Base-by-base conservation (phyloP, 108 stramenopile species). In the Cyclotella cryptica region DNA sequence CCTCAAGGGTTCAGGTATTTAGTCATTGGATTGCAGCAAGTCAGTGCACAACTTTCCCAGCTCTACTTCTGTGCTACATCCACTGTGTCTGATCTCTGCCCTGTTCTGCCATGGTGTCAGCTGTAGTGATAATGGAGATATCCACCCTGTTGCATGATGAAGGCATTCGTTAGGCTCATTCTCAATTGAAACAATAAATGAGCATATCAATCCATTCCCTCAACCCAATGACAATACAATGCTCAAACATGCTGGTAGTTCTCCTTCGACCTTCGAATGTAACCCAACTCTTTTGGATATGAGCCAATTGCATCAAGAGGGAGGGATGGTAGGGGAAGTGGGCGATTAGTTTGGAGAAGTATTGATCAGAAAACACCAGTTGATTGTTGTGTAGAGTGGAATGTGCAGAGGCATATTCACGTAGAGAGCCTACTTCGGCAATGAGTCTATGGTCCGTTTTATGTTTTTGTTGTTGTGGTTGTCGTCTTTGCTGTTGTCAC, bases 171-270 rank as follows among this genome's bases (percentile, higher is more conserved):
- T 13, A 89, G 88, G 63, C 88, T 89, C 75, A 81, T 87, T 69
- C 88, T 83, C 17, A 90, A 79, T 57, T 94, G 86, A 21, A 74
- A 72, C 8, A 65, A 59, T 26, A 95, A 81, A 46, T 91, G 84
- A 11, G 87, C 93, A 58, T 95, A 95, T 40, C 89, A 76, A 71
- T 92, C 93, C 90, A 95, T 91, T 29, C 81, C 72, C 19, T 89
- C 74, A 9, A 69, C 49, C 74, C 75, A 75, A 30, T 78, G 41
- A 18, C 30, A 40, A 67, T 83, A 77, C 18, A 79, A 30, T 43
- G 66, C 15, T 24, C 82, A 53, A n/a, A 79, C 66, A n/a, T 66
- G 82, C 57, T 74, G 62, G 44, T 79, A 83, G 43, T 67, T 83
- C 54, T 69, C 46, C 41, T 83, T 78, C 7, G 82, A 69, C 29